Base-by-base conservation (phyloP, 768 basidiomycete species). In the Amanita inopinata region DNA sequence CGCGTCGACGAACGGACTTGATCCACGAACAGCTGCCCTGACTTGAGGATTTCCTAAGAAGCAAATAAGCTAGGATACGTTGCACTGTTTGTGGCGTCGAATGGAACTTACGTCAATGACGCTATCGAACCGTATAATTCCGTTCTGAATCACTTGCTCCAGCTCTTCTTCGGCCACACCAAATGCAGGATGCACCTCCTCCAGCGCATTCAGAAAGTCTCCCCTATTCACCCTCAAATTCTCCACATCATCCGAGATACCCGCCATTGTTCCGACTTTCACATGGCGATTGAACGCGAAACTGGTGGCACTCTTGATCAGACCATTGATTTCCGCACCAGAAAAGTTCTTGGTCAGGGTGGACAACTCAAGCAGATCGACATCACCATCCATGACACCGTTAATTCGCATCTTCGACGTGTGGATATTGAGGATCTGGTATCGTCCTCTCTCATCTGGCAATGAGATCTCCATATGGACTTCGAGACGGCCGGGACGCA, bases 401-500 rank as follows among this genome's bases (percentile, higher is more conserved):
- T 97, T 98, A 20, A 61, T 73, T 25, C 89, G 78, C 96, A 99
- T 99, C 65, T 91, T 93, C 40, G 74, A 56, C 0, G 96, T 99
- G 60, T 99, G 96, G 55, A 99, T 99, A 51, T 69, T 86, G 46
- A 99, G 73, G 53, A 98, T 99, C 63, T 99, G 96, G 45, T 72
- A 67, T 2, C 96, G 86, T 20, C 96, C 96, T 2, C 82, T 64
- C 56, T 91, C 93, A 55, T 98, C 94, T 0, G 96, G 96, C 0
- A 99, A 71, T 2, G 93, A 97, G 48, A 99, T 98, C 64, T 99
- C 96, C 83, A 99, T 96, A 63, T 98, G 96, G 10, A 98, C 93
- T 60, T 99, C 96, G 35, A 99, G 82, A 70, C 96, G 93, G 32
- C 96, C 96, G 1, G 96, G 93, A 53, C 96, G 92, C 4, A 97